Percentiles rank a stretch among this genome's conserved stretches.
Conservation (phyloP, 225 moss, liverwort and hornwort genomes). For the Bryum argenteum region DNA sequence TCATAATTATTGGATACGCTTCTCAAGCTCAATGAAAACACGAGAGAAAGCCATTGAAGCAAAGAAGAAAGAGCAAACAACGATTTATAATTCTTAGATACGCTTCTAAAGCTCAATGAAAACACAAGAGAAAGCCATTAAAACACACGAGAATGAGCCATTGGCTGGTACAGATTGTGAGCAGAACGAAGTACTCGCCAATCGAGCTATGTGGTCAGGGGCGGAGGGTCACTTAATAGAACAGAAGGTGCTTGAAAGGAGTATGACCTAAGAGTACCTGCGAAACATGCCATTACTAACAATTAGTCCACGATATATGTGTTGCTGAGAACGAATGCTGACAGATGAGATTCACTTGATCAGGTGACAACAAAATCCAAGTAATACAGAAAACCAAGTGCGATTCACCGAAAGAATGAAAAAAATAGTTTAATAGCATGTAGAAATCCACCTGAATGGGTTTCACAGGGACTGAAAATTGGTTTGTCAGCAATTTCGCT, state of each 20-base stretch:
- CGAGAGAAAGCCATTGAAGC: no score
- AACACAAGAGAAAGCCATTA: no score
- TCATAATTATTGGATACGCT: no score
- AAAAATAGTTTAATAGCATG: neutral
- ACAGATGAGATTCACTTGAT: constrained; percentile 13
- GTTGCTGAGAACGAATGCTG: neutral
- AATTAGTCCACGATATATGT: constrained; percentile 9
- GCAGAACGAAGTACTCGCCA: no score
- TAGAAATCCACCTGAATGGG: constrained; percentile 63
- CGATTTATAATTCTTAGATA: no score
- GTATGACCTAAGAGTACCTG: constrained; percentile 82
- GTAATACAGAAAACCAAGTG: constrained; percentile 15
- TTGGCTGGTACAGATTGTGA: no score
- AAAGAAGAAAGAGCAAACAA: no score
- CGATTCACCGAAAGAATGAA: constrained; percentile 9
- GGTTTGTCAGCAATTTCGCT: constrained; percentile 58
- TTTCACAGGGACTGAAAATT: constrained; percentile 68
- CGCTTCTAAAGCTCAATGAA: no score
- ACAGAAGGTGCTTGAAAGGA: constrained; percentile 74
- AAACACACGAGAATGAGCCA: no score
- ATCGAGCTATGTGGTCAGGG: no score
- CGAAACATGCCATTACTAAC: constrained; percentile 22
- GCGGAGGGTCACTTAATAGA: no score
- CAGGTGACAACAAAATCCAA: constrained; percentile 4
- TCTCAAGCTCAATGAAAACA: no score